A percentile compares a stretch with the other conserved stretches of the same genome.
Conservation (phyloP, 352 stramenopile species). For the Globisporangium canariense region DNA sequence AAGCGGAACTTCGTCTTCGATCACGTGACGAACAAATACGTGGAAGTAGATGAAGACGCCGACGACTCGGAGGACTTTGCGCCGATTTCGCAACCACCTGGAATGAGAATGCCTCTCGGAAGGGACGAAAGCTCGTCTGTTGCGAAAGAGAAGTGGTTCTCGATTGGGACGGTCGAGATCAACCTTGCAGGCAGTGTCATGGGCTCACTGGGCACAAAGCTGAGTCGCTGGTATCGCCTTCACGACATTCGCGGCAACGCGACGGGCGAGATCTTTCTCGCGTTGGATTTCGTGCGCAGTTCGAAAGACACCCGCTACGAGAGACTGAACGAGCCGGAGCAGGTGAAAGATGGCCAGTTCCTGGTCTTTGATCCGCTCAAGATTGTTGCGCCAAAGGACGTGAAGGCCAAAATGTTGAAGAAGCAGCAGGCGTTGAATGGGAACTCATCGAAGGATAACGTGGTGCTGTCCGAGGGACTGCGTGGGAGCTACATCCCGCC, state of each 20-base stretch:
- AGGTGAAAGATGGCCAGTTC: conserved; percentile 81
- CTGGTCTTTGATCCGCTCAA: conserved; percentile 87
- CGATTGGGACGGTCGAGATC: conserved; percentile 77
- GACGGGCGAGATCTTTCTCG: conserved; percentile 83
- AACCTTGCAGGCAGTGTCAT: conserved; percentile 87
- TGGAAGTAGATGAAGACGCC: conserved; percentile 76
- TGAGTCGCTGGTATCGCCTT: conserved; percentile 84
- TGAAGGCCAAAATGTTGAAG: conserved; percentile 25
- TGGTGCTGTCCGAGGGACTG: conserved; percentile 73
- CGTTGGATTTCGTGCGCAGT: conserved; percentile 74
- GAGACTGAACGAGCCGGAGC: conserved; percentile 57
- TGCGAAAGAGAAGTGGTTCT: conserved; percentile 65
- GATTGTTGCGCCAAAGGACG: conserved; percentile 55
- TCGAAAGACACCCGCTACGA: conserved; percentile 19
- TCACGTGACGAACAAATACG: conserved; percentile 80
- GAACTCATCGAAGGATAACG: conserved; percentile 40
- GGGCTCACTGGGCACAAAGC: conserved; percentile 58
- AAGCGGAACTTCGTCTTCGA: conserved; percentile 87
- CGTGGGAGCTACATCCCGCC: conserved; percentile 81
- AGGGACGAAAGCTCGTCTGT: conserved; percentile 57
- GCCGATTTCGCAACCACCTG: conserved; percentile 18
- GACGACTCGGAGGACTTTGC: conserved; percentile 31
- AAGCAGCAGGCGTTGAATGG: conserved; percentile 16
- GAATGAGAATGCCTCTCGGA: conserved; percentile 18
- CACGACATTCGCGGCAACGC: conserved; percentile 73